Evolutionary conservation across 164 flowering plant genomes (phyloP).

Genomic region (Cinnamomum chago): DNA sequence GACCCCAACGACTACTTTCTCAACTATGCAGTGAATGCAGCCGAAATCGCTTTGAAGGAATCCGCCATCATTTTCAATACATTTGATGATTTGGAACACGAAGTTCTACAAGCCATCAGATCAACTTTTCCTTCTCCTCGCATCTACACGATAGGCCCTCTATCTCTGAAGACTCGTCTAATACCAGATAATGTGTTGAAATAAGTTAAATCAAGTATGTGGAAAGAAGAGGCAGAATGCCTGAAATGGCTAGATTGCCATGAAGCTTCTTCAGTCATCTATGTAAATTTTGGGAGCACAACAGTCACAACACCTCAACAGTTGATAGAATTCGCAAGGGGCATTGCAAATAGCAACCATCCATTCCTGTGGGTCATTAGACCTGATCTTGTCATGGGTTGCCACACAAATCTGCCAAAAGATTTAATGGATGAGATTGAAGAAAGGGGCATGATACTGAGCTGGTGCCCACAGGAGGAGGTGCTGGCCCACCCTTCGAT

Average conservation of each 20-base stretch:
- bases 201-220: neutral
- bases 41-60: neutral
- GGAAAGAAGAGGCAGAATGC: slow-evolving; percentile 23
- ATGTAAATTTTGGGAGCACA: slow-evolving; percentile 28
- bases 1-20: slow-evolving; percentile 5
- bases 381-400: slow-evolving; percentile 19
- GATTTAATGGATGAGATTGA: slow-evolving; percentile 18
- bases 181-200: neutral
- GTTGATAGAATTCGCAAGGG: slow-evolving; percentile 30
- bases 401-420: slow-evolving; percentile 13
- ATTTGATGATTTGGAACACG: slow-evolving; percentile 3
- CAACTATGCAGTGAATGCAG: neutral
- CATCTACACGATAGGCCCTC: slow-evolving; percentile 2
- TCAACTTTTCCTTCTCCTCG: neutral
- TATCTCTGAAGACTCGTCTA: neutral
- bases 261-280: slow-evolving; percentile 18
- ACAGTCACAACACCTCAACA: slow-evolving; percentile 22
- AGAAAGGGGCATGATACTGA: slow-evolving; percentile 15
- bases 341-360: slow-evolving; percentile 27
- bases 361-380: too few relatives aligned
- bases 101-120: neutral
- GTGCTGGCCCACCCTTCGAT: slow-evolving; percentile 14
- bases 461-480: slow-evolving; percentile 16
- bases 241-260: slow-evolving; percentile 21
- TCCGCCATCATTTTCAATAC: slow-evolving; percentile 2